These are phyloP conservation scores for Colletotrichum sp. DNA, from an alignment of 2,329 filamentous ascomycete species.

Conservation along the genomic window DNA sequence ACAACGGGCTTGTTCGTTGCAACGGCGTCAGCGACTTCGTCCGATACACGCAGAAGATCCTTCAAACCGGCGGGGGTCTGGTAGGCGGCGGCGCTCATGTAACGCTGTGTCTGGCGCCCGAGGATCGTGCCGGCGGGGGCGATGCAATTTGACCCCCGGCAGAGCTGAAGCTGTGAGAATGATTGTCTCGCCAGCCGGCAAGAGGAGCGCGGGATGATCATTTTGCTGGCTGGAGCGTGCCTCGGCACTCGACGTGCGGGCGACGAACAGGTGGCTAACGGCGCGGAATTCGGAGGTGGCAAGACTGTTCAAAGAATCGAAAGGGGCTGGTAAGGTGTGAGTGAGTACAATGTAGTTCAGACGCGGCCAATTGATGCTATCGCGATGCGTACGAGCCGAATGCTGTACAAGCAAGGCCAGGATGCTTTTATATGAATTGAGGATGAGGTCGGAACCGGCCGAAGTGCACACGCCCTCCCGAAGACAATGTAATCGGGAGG, in stretches of 20 bases:
- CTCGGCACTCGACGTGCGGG: neutral
- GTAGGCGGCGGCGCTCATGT: slow-evolving; percentile 16
- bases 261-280: neutral
- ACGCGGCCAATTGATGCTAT: neutral
- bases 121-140: neutral
- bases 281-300: too few species aligned
- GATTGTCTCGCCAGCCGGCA: slow-evolving; percentile 12
- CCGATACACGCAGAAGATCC: slow-evolving; percentile 71
- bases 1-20: slow-evolving; percentile 80
- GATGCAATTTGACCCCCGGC: neutral
- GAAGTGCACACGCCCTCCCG: neutral
- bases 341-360: neutral
- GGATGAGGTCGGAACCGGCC: neutral
- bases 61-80: slow-evolving; percentile 33
- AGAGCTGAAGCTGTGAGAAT: neutral
- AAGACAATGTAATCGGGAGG: neutral
- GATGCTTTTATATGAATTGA: neutral
- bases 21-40: slow-evolving; percentile 83
- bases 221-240: neutral
- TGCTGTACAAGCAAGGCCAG: neutral
- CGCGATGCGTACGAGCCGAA: neutral
- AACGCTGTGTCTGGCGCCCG: neutral
- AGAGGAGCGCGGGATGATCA: slow-evolving; percentile 13
- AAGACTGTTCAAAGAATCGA: neutral
- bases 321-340: neutral